Conservation (phyloP, 495 filamentous ascomycete species). For the Bombardia bombarda region DNA sequence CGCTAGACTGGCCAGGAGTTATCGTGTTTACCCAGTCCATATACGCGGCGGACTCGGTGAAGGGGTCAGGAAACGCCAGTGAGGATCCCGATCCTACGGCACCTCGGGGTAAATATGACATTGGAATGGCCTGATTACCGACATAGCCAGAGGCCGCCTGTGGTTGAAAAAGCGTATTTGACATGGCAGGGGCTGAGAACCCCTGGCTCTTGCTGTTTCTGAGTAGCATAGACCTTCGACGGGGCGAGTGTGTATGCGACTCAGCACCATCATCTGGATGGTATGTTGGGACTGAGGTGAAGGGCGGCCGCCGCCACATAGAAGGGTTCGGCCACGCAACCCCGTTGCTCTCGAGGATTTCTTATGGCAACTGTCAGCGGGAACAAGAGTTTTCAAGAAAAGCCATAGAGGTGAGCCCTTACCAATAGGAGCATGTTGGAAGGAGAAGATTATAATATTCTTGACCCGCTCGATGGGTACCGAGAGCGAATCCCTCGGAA, state of each 20-base stretch:
- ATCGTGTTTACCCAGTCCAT: conserved; percentile 27
- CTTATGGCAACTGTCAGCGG: conserved; percentile 23
- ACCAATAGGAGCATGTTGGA: conserved; percentile 81
- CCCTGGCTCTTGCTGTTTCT: conserved; percentile 10
- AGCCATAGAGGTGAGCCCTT: conserved; percentile 12
- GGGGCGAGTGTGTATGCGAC: conserved; percentile 37
- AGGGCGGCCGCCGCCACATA: conserved; percentile 55
- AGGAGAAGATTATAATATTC: conserved; percentile 71
- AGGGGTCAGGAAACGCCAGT: conserved; percentile 23
- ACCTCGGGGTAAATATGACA: conserved; percentile 16
- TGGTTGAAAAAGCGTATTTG: conserved; percentile 5
- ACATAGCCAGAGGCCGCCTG: conserved; percentile 14
- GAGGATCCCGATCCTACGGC: conserved; percentile 11
- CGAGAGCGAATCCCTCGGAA: conserved; percentile 40
- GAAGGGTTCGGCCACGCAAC: conserved; percentile 75
- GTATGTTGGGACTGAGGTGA: conserved; percentile 31
- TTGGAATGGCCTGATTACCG: conserved; percentile 5
- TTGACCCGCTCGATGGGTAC: conserved; percentile 61
- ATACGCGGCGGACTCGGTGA: conserved; percentile 25
- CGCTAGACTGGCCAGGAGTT: conserved; percentile 14
- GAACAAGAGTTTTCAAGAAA: neutral
- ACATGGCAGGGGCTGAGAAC: neutral
- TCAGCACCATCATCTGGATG: conserved; percentile 32
- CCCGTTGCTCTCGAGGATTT: conserved; percentile 64
- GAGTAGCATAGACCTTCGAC: conserved; percentile 11